A percentile compares a stretch with the other conserved stretches of the same genome.
Conservation (phyloP, 208 protist genomes). For the Tritrichomonas foetus region DNA sequence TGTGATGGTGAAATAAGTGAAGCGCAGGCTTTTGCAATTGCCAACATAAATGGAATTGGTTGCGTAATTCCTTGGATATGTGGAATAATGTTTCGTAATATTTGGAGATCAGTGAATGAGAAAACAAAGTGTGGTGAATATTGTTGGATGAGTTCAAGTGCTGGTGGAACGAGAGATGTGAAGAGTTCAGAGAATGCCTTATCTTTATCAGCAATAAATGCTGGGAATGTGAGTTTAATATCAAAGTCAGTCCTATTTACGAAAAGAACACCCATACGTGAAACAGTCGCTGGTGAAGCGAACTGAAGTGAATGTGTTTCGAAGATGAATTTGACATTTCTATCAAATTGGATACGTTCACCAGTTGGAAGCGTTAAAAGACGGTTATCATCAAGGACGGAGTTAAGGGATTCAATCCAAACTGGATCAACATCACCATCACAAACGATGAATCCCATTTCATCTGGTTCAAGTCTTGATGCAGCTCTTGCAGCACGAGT, state of each 20-base stretch:
- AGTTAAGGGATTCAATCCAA: constrained; percentile 98
- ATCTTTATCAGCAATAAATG: background rate
- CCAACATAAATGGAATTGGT: background rate
- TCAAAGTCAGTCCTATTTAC: background rate
- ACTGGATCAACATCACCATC: constrained; percentile 97
- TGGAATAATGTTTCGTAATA: background rate
- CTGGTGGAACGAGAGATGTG: background rate
- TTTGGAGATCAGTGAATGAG: background rate
- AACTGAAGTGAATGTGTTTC: constrained; percentile 90
- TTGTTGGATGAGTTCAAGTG: background rate
- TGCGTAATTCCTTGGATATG: background rate
- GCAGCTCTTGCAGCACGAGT: constrained; percentile 6
- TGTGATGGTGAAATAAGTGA: background rate
- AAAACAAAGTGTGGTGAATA: background rate
- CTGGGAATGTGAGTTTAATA: background rate
- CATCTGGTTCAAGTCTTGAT: background rate
- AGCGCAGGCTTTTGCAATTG: background rate
- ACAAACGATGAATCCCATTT: constrained; percentile 72
- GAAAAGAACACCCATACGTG: constrained; percentile 84
- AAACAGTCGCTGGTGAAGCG: constrained; percentile 92
- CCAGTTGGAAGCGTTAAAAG: constrained; percentile 91
- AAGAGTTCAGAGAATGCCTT: background rate
- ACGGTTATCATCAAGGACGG: constrained; percentile 92
- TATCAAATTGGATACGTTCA: constrained; percentile 91
- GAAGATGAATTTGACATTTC: constrained; percentile 96